phyloP scores from a whole-genome alignment of 805 yeast species.

The Nadsonia fulvescens region DNA sequence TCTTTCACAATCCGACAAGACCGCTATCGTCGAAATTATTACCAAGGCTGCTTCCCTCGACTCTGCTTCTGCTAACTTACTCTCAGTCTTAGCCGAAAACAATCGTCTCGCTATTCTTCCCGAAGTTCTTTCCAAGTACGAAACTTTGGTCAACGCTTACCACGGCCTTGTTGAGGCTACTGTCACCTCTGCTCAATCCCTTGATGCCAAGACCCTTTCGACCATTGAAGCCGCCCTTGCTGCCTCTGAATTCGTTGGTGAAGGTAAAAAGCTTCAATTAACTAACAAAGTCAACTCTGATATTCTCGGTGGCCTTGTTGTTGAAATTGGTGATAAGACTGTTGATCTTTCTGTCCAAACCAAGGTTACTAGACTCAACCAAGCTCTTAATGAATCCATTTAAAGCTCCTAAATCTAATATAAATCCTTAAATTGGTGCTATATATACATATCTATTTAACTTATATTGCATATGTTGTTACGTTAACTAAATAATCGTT shows the following conservation, averaged over 20 bases:
- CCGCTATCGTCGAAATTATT: conserved; percentile 46
- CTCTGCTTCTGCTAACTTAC: conserved; percentile 58
- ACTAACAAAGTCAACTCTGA: conserved; percentile 73
- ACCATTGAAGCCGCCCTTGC: conserved; percentile 66
- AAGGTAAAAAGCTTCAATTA: conserved; percentile 70
- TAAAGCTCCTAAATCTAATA: too few species aligned
- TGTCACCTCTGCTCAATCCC: conserved; percentile 68
- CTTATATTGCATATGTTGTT: too few species aligned
- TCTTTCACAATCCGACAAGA: conserved; percentile 57
- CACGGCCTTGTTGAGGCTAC: conserved; percentile 86
- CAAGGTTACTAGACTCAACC: conserved; percentile 78
- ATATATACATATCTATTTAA: too few species aligned
- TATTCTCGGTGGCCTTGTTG: conserved; percentile 87
- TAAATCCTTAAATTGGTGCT: too few species aligned
- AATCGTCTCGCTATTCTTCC: conserved; percentile 67
- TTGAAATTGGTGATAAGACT: conserved; percentile 92
- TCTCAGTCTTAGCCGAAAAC: conserved; percentile 79
- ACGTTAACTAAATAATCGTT: too few species aligned
- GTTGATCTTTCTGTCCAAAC: conserved; percentile 80
- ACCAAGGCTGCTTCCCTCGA: conserved; percentile 34
- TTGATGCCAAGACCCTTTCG: conserved; percentile 63
- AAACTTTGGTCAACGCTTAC: conserved; percentile 68
- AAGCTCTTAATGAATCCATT: conserved; percentile 70
- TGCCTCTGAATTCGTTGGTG: conserved; percentile 66
- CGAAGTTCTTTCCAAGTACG: conserved; percentile 51